Evolutionary conservation across 129 eudicot species (phyloP), one percentile per base, ranked within the genome.

Genomic region (Chrysanthemum lavandulifolium): DNA sequence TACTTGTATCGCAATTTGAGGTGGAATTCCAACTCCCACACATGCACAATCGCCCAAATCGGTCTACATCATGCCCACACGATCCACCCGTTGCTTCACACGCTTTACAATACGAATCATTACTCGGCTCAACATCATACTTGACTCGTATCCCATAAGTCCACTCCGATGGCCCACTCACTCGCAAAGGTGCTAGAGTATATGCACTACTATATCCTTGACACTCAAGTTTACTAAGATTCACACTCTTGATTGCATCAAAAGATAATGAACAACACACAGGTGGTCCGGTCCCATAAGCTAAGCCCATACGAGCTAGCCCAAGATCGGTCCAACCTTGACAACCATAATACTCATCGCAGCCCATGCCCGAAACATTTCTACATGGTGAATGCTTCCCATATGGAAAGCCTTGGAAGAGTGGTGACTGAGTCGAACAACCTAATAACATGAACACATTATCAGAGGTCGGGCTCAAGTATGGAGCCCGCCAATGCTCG

Each of bases 191-290:
- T 0, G 99, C 99, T 14, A 86, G 70, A 59, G 86, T 95, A 68
- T 95, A 95, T 1, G 94, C 99, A 76, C 99, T 95, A 65, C 97
- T 95, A 50, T 91, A 95, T 52, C 97, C 99, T 70, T 88, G 94
- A 40, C 99, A 95, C 40, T 87, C 90, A 9, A 95, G 80, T 68
- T 55, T 84, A n/a, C 86, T 86, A 19, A 94, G 91, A 61, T 94
- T 94, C 57, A 94, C 87, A 69, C 88, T 80, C 83, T 86, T 87
- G 36, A 95, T 77, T 2, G 86, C 76, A 51, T 85, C 96, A 69
- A 77, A 95, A n/a, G 86, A 69, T 68, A 91, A 59, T 3, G 96
- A 79, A 66, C 99, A 95, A 63, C 99, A 95, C 47, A 85, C 83
- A 2, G 91, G 97, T 6, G 99, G 96, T 60, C 96, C 99, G 0